Base-by-base conservation (phyloP, 805 yeast genomes). In the Komagataella populi region DNA sequence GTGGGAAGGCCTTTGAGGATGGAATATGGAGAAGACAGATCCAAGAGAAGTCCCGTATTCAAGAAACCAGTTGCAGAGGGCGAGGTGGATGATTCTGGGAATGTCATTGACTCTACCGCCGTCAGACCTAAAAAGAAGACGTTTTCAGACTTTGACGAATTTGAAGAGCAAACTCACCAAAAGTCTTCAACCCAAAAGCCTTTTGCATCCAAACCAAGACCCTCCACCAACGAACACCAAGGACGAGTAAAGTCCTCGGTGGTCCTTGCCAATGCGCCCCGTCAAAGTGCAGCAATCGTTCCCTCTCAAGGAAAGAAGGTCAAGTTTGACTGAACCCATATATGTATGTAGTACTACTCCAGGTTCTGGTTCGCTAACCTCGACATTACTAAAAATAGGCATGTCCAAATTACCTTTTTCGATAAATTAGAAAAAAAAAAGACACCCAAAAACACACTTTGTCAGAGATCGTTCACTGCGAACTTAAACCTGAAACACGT, bases 1-100 rank as follows among this genome's bases (percentile, higher is more conserved):
- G 78, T 87, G 54, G 83, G 87, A 56, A 74, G 96, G 66, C 80
- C 82, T 1, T 66, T 89, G 57, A 76, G 96, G 67, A 72, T 91
- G 74, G 98, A 93, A 66, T 91, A 70, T 60, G 99, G 99, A 57
- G 96, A 93, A 68, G 98, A 91, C 64, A 77, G 99, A 68, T 83
- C 95, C 46, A 83, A 86, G 69, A 74, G 87, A 63, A 73, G 69
- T 49, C 83, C 82, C n/a, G 48, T 30, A 22, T 14, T 50, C 36
- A 18, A 49, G 39, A 20, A 39, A 20, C 50, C 53, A 51, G 24
- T 24, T 23, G 16, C 23, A n/a, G 44, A 50, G 46, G 43, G n/a
- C 22, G 51, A 51, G 17, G 48, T 43, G 24, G 39, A 47, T 24
- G 53, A 44, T 39, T 46, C 16, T 46, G 46, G 48, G n/a, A 50